These are phyloP conservation scores for Ceratocystis harringtonii DNA, from an alignment of 2,329 filamentous ascomycete genomes.

Conservation along the genomic window DNA sequence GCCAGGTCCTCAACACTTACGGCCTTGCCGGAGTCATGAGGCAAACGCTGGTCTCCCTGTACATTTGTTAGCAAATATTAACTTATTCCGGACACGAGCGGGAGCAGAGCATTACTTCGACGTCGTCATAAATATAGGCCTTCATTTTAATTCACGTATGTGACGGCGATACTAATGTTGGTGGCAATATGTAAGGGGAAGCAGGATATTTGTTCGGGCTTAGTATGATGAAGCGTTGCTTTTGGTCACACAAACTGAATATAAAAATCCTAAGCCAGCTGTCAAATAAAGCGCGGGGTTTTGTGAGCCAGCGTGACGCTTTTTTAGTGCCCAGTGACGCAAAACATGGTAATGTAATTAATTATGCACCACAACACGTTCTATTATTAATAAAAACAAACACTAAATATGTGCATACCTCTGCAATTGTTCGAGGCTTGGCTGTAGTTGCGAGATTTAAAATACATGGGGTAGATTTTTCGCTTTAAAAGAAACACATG, in stretches of 20 bases:
- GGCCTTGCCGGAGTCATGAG: constrained; percentile 68
- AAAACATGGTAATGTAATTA: not conserved
- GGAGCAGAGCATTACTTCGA: constrained; percentile 29
- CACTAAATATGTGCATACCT: too few species aligned
- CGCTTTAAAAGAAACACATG: too few species aligned
- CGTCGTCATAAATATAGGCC: constrained; percentile 43
- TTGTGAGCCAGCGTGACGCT: constrained; percentile 4
- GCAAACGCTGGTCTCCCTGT: constrained; percentile 81
- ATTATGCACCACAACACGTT: too few species aligned
- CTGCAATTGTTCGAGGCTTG: too few species aligned
- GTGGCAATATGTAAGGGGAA: not conserved
- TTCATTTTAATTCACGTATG: constrained; percentile 30
- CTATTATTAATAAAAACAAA: too few species aligned
- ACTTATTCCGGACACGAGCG: not conserved
- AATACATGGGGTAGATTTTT: too few species aligned
- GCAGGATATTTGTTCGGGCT: not conserved
- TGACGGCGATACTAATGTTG: not conserved
- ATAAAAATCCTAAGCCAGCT: not conserved
- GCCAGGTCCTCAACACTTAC: constrained; percentile 52
- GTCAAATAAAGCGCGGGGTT: constrained; percentile 3
- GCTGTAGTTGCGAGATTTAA: too few species aligned
- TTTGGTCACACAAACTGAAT: not conserved
- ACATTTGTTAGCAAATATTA: constrained; percentile 13
- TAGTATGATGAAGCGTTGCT: not conserved
- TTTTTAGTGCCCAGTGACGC: constrained; percentile 9